These are phyloP conservation scores for Somion occarium DNA, from an alignment of 1,284 basidiomycete species.

Conservation along the genomic window DNA sequence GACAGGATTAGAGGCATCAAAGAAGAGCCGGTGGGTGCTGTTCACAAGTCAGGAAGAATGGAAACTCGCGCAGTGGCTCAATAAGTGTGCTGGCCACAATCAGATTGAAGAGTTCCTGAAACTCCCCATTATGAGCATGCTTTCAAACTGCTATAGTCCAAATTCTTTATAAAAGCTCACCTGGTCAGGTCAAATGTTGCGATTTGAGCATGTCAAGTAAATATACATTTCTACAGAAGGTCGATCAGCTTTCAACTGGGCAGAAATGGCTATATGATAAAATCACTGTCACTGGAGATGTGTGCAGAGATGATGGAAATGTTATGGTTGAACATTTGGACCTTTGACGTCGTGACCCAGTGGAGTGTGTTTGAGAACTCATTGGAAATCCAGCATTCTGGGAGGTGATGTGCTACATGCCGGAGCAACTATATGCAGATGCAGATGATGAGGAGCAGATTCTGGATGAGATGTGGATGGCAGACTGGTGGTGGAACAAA, in stretches of 20 bases:
- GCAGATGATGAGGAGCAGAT: slow-evolving; percentile 16
- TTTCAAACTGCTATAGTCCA: background rate
- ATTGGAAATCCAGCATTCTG: slow-evolving; percentile 29
- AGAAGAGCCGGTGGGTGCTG: background rate
- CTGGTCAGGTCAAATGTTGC: background rate
- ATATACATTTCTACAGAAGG: slow-evolving; percentile 10
- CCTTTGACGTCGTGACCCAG: slow-evolving; percentile 26
- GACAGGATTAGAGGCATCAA: background rate
- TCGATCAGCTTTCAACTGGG: slow-evolving; percentile 16
- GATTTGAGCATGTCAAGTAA: background rate
- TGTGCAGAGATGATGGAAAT: slow-evolving; percentile 18
- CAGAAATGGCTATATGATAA: slow-evolving; percentile 13
- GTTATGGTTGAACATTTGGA: slow-evolving; percentile 17
- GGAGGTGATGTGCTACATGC: slow-evolving; percentile 25
- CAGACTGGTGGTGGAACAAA: slow-evolving; percentile 36
- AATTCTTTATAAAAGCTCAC: background rate
- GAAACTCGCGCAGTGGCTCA: slow-evolving; percentile 15
- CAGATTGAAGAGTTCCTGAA: slow-evolving; percentile 16
- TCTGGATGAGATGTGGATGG: slow-evolving; percentile 37
- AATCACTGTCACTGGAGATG: slow-evolving; percentile 18
- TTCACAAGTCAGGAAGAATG: slow-evolving; percentile 12
- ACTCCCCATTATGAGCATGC: slow-evolving; percentile 11
- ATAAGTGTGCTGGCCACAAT: slow-evolving; percentile 2
- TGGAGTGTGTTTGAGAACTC: slow-evolving; percentile 28
- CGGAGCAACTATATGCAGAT: slow-evolving; percentile 28